Evolutionary conservation across 306 rosid genomes (phyloP), one percentile per base, ranked within the genome.

Genomic region (Inga leiocalycina): DNA sequence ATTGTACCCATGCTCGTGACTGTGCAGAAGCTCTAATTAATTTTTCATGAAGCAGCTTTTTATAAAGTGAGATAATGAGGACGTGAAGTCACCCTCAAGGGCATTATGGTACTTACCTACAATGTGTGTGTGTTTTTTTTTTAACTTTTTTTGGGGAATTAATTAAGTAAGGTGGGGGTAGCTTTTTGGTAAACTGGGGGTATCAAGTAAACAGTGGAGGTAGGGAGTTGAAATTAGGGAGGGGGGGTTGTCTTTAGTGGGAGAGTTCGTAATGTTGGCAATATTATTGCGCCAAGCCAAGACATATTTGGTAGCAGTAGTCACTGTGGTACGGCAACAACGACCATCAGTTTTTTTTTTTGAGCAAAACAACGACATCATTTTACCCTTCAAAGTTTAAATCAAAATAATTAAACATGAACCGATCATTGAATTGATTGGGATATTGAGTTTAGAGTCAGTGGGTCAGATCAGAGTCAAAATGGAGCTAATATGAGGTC

Each of bases 71-170:
- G 86, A 82, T 85, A 89, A 76, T 88, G 91, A 85, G 89, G 97
- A 92, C 93, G 95, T 81, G 82, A 91, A 82, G 98, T 95, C 98
- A 86, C 95, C 75, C 66, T 93, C 98, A 92, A 80, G 93, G 98
- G 94, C 54, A 93, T 54, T 77, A n/a, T 84, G 73, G 98, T 92
- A 92, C 88, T 80, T 80, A 69, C 48, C 0, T 30, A 80, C 85
- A 85, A 82, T 85, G 45, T 74, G 85, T 83, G 83, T 86, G 84
- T 81, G 74, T 65, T 27, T 27, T 27, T 27, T 27, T 27, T 27
- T 27, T 0, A 27, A 27, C 1, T 48, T 48, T 14, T 51, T 51
- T 4, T 19, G 20, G 16, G 20, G 20, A 57, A n/a, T 20, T 20
- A 61, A 61, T 61, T 61, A 45, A 72, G 3, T 5, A 76, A 90